Base-by-base conservation (phyloP, 805 yeast genomes). In the Candida rishiriensis region DNA sequence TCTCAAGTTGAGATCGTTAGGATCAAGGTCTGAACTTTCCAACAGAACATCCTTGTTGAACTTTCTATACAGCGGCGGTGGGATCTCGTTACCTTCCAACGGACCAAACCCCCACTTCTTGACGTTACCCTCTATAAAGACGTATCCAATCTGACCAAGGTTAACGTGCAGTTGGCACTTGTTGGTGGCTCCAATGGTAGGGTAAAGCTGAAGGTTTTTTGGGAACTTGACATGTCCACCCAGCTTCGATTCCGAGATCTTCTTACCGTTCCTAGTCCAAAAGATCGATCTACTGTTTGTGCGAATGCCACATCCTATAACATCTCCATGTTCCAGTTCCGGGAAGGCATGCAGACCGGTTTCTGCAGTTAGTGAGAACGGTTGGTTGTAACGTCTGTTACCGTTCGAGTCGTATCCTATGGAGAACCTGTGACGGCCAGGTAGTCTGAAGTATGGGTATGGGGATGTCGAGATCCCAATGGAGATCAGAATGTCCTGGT, bases 31-130 rank as follows among this genome's bases (percentile, higher is more conserved):
- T 18, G 79, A 73, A 39, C 65, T 57, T 56, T 85, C 96, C 28
- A 91, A 66, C 42, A 91, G 64, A 3, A 89, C 79, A 60, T 90
- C 96, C 38, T 81, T 81, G 37, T 78, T 80, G 56, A 82, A 89
- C 45, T 82, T 79, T 39, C 87, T 86, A 65, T 91, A 91, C 10
- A 93, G 83, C 1, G 99, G 99, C 3, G 98, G 96, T 5, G 98
- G 95, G 3, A 95, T 84, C 46, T 89, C 84, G 39, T 75, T 77
- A 1, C 98, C 99, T 52, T 83, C 86, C 34, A 84, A 73, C 3
- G 93, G 91, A n/a, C 95, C 96, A 56, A 85, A 83, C 6, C 96
- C 96, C 97, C 97, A 89, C 61, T 86, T 88, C 61, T 89, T 89
- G 33, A 90, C 96, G 59, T 89, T 88, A 2, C 88, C 97, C 60